Evolutionary conservation across 73 alveolate genomes (phyloP).

Genomic region (Breviolum minutum): DNA sequence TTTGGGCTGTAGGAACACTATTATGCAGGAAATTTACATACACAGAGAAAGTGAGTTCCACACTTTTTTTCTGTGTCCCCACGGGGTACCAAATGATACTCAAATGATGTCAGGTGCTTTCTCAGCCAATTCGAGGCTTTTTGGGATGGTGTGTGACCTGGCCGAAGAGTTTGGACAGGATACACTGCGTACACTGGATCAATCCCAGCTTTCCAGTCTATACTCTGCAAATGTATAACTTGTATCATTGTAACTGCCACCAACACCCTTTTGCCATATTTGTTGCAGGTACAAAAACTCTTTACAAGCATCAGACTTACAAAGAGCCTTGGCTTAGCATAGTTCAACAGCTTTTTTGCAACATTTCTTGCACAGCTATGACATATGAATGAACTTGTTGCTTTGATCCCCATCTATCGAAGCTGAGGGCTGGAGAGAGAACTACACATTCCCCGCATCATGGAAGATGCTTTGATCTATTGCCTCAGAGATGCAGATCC

Average conservation of each 20-base stretch:
- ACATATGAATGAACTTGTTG: too few relatives aligned
- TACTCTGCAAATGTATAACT: too few relatives aligned
- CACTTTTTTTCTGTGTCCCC: too few relatives aligned
- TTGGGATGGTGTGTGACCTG: conserved; percentile 33
- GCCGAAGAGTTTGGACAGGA: not conserved
- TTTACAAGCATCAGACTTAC: not conserved
- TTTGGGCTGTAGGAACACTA: too few relatives aligned
- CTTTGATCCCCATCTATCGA: not conserved
- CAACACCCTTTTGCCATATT: not conserved
- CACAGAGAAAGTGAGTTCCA: too few relatives aligned
- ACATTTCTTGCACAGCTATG: not conserved
- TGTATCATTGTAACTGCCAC: too few relatives aligned
- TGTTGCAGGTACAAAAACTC: conserved; percentile 1
- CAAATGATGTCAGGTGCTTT: conserved; percentile 1
- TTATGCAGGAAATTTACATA: not conserved
- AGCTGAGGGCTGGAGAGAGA: conserved; percentile 5
- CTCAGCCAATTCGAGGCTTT: conserved; percentile 37
- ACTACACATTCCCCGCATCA: conserved; percentile 12
- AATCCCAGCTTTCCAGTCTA: too few relatives aligned
- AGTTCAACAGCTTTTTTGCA: not conserved
- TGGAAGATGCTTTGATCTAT: conserved; percentile 31
- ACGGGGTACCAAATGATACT: not conserved
- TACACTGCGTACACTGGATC: too few relatives aligned
- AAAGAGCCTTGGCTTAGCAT: not conserved
- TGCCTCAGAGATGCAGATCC: not conserved